Evolutionary conservation across 1,284 basidiomycete species (phyloP).

Genomic region (Jaminaea rosea): DNA sequence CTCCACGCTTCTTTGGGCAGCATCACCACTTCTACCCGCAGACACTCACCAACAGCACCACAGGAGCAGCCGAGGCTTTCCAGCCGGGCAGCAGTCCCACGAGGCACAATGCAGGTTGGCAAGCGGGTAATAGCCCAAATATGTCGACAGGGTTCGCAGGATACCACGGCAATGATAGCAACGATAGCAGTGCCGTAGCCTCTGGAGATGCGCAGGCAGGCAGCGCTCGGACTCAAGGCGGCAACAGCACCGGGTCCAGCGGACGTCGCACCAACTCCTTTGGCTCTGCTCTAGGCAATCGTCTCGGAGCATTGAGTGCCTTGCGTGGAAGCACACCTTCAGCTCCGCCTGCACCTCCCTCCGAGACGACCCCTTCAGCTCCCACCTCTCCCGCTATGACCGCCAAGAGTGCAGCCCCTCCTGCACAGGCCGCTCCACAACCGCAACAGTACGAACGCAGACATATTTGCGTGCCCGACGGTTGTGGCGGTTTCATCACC

Average conservation of each 20-base stretch:
- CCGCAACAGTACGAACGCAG: not conserved
- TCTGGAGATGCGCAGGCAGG: no score
- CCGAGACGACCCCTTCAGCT: not conserved
- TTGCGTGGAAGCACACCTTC: no score
- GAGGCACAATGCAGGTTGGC: no score
- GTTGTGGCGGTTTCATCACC: not conserved
- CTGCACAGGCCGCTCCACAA: not conserved
- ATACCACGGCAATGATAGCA: not conserved
- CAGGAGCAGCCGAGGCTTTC: no score
- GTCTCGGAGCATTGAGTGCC: not conserved
- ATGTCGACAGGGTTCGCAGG: no score
- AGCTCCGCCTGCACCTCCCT: no score
- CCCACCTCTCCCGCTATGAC: not conserved
- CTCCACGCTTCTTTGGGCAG: not conserved
- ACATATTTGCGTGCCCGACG: slow-evolving; percentile 1
- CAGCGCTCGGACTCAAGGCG: no score
- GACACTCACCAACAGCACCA: not conserved
- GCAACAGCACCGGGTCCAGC: not conserved
- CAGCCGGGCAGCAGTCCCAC: no score
- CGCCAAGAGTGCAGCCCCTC: not conserved
- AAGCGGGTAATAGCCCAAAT: no score
- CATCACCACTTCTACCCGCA: not conserved
- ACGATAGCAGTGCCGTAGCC: no score
- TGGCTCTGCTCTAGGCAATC: not conserved
- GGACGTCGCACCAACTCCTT: not conserved